phyloP scores from a whole-genome alignment of 1,284 basidiomycete species.

The Rugosomyces carneus region DNA sequence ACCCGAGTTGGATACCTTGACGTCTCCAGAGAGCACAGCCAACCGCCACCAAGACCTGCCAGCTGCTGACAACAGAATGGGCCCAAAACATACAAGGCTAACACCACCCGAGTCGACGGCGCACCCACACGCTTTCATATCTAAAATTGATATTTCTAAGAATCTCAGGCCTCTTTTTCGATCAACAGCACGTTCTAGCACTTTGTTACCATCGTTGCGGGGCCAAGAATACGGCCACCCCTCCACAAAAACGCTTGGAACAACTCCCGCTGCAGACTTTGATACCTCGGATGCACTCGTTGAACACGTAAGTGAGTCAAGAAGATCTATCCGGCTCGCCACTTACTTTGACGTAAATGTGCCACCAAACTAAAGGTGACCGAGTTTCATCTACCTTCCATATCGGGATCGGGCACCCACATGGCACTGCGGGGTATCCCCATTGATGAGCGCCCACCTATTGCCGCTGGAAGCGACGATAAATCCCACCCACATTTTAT shows the following conservation, averaged over 20 bases:
- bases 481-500: conserved; percentile 7
- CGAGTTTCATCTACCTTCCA: conserved; percentile 4
- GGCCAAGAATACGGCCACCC: not conserved
- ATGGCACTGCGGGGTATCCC: conserved; percentile 9
- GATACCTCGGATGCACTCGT: not conserved
- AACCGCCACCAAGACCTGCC: not conserved
- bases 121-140: conserved; percentile 24
- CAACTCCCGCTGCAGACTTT: not conserved
- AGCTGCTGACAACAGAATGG: not conserved
- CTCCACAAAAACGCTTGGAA: not conserved
- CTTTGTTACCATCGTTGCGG: not conserved
- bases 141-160: conserved; percentile 11
- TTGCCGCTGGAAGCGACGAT: conserved; percentile 7
- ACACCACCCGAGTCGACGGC: conserved; percentile 29
- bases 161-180: not conserved
- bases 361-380: conserved; percentile 4
- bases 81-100: conserved; percentile 9
- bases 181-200: not conserved
- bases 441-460: conserved; percentile 13
- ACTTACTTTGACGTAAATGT: conserved; percentile 2
- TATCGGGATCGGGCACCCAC: conserved; percentile 10
- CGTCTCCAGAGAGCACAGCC: not conserved
- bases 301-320: not conserved
- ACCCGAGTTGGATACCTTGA: conserved; percentile 2
- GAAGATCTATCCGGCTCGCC: not conserved